Evolutionary conservation across 352 stramenopile genomes (phyloP), one percentile per base, ranked within the genome.

Genomic region (Saprolegnia diclina): DNA sequence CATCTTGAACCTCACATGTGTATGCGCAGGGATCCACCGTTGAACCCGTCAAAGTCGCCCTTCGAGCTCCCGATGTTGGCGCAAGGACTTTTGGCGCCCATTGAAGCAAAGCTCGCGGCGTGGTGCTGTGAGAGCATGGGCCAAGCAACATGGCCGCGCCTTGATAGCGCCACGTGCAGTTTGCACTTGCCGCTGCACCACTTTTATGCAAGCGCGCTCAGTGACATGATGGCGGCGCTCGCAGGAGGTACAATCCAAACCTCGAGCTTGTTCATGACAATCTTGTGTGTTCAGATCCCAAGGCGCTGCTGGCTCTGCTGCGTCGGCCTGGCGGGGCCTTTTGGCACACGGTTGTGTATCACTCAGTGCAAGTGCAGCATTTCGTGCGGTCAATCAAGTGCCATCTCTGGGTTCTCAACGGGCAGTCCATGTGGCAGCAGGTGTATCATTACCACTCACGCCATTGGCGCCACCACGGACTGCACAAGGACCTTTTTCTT

Each of bases 381-480:
- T 90, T 92, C 67, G 78, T 79, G 18, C 73, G 83, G 21, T 80
- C 89, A 35, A 88, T 93, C 63, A 90, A 91, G 67, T 73, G 75
- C n/a, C 80, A 84, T 0, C 64, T 89, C 26, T 93, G 85, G 85
- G 77, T 91, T 0, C 79, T 82, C 64, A 93, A 92, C 67, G 85
- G 85, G 5, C 87, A 82, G 42, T 81, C 83, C 16, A 93, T 93
- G 85, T 79, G 83, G 71, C 83, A 91, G 55, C 85, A 93, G 56
- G 72, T 93, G 26, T 78, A 83, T 22, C 85, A 93, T 63, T 93
- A 91, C 56, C 81, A 88, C 72, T 88, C 83, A 10, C 90, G 89
- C 64, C 83, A 93, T 53, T 93, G 85, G 85, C 78, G 85, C 13
- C 90, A 81, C 64, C 88, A 80, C 56, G 85, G 85, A 16, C 76